Evolutionary conservation across 768 basidiomycete species (phyloP).

Genomic region (Boletus vermiculosoides): DNA sequence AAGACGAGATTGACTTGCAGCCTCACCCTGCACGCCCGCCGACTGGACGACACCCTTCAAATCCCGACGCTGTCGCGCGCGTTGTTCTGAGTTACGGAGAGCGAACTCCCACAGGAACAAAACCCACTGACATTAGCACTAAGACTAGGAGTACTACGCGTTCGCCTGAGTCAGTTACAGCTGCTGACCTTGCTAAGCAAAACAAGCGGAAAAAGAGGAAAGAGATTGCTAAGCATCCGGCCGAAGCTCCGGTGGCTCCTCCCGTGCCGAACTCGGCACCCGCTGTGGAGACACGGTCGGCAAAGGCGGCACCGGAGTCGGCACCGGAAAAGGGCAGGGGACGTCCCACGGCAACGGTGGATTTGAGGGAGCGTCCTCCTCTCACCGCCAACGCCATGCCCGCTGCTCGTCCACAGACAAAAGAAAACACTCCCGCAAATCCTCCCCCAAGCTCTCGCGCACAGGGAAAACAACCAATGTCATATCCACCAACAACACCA

Average conservation of each 20-base stretch:
- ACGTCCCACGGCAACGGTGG: slow-evolving; percentile 33
- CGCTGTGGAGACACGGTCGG: slow-evolving; percentile 21
- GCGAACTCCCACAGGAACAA: slow-evolving; percentile 10
- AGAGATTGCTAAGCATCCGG: slow-evolving; percentile 24
- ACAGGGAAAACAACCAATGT: slow-evolving; percentile 92
- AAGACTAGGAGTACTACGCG: slow-evolving; percentile 29
- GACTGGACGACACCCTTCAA: slow-evolving; percentile 14
- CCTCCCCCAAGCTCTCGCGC: slow-evolving; percentile 76
- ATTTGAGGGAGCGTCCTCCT: slow-evolving; percentile 40
- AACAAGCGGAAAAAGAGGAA: slow-evolving; percentile 49
- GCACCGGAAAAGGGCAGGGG: slow-evolving; percentile 33
- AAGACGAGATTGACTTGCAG: slow-evolving; percentile 31
- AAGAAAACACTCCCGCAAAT: slow-evolving; percentile 32
- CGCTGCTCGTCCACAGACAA: slow-evolving; percentile 39
- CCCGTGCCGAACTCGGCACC: slow-evolving; percentile 31
- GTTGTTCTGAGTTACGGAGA: slow-evolving; percentile 43
- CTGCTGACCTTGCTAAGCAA: slow-evolving; percentile 22
- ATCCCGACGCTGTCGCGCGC: slow-evolving; percentile 34
- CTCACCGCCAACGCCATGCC: slow-evolving; percentile 43
- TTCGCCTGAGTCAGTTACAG: slow-evolving; percentile 21
- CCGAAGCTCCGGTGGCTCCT: slow-evolving; percentile 24
- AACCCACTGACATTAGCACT: slow-evolving; percentile 22
- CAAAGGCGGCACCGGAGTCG: slow-evolving; percentile 33
- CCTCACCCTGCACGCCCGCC: slow-evolving; percentile 23
- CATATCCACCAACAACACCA: slow-evolving; percentile 43